These are phyloP conservation scores for Pachysandra terminalis DNA, from an alignment of 164 flowering plant genomes.

Conservation along the genomic window DNA sequence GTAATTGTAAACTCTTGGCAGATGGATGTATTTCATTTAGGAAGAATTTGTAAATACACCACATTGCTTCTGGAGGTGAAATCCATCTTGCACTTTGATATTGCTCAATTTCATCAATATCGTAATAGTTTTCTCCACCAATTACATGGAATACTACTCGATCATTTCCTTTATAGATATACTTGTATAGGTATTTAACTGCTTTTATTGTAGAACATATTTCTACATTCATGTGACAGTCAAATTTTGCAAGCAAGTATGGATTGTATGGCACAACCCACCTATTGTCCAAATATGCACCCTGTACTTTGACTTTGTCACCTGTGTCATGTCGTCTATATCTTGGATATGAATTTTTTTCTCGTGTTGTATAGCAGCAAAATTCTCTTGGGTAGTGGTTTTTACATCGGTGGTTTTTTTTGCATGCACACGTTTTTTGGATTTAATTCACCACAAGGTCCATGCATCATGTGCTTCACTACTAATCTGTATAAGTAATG, in stretches of 20 bases:
- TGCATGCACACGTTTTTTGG: not conserved
- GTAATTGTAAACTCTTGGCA: not conserved
- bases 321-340: conserved; percentile 12
- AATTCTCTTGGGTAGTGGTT: conserved; percentile 8
- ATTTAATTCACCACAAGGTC: conserved; percentile 11
- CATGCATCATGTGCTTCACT: conserved; percentile 23
- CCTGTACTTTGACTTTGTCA: not conserved
- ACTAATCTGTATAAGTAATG: conserved; percentile 5
- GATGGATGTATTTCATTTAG: conserved; percentile 6
- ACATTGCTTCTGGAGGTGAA: conserved; percentile 1
- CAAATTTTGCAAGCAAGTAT: conserved; percentile 1
- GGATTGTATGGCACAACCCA: conserved; percentile 16
- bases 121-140: too few relatives aligned
- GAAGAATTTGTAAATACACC: conserved; percentile 5
- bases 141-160: not conserved
- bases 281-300: not conserved
- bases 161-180: conserved; percentile 18
- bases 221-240: conserved; percentile 21
- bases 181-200: conserved; percentile 19
- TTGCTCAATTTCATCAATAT: conserved; percentile 15
- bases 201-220: conserved; percentile 6
- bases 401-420: conserved; percentile 5
- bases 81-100: conserved; percentile 17
- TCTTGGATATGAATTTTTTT: conserved; percentile 6
- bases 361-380: not conserved